Percentiles rank a stretch among this genome's conserved stretches.
Evolutionary conservation across 1,284 basidiomycete species (phyloP).

Genomic region (Trametes pubescens): DNA sequence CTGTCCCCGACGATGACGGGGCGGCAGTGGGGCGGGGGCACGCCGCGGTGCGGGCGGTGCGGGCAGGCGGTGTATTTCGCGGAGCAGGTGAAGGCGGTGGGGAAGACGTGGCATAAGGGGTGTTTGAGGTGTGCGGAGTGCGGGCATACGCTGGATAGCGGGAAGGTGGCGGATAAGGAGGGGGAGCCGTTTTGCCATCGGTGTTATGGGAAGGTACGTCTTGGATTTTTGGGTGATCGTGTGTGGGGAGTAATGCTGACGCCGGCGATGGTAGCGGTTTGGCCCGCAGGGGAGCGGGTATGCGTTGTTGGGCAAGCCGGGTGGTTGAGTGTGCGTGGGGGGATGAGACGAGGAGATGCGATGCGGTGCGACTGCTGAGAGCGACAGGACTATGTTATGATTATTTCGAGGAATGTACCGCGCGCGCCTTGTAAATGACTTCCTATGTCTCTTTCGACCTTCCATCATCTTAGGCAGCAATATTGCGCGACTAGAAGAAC

Average conservation of each 20-base stretch:
- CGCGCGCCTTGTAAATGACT: not conserved
- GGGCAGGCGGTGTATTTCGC: constrained; percentile 69
- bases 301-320: constrained; percentile 72
- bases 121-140: constrained; percentile 79
- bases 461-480: too few relatives aligned
- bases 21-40: constrained; percentile 52
- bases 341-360: not conserved
- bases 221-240: constrained; percentile 12
- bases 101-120: constrained; percentile 79
- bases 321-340: constrained; percentile 41
- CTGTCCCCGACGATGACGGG: constrained; percentile 42
- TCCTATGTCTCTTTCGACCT: not conserved
- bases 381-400: constrained; percentile 9
- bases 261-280: constrained; percentile 51
- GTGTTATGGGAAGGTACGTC: constrained; percentile 75
- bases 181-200: constrained; percentile 71
- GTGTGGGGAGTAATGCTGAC: not conserved
- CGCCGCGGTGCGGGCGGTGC: constrained; percentile 64
- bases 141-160: constrained; percentile 69
- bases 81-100: constrained; percentile 79
- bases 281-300: constrained; percentile 80
- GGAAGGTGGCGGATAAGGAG: constrained; percentile 74
- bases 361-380: too few relatives aligned
- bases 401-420: constrained; percentile 7
- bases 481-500: too few relatives aligned